These are phyloP conservation scores for Malbranchea zuffiana DNA, from an alignment of 2,329 filamentous ascomycete genomes.

Conservation along the genomic window DNA sequence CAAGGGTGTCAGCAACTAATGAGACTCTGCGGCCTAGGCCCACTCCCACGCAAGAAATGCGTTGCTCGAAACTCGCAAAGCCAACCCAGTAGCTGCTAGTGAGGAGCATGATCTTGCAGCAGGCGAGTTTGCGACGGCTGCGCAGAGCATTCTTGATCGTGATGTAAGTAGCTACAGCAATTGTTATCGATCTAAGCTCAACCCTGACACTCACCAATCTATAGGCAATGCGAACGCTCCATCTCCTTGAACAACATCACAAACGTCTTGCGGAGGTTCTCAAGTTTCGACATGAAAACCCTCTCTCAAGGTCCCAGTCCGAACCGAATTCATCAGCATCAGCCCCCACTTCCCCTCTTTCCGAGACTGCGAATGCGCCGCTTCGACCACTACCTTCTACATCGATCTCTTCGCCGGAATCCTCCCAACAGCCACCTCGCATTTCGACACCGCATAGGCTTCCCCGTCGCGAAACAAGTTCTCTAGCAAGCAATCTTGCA, in stretches of 20 bases:
- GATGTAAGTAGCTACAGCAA: conserved; percentile 34
- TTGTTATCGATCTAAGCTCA: not conserved
- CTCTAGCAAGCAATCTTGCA: conserved; percentile 79
- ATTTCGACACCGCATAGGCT: conserved; percentile 33
- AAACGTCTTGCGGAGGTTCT: conserved; percentile 71
- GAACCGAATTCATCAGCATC: conserved; percentile 9
- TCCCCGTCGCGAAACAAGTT: conserved; percentile 58
- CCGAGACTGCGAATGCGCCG: conserved; percentile 14
- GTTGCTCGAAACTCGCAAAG: conserved; percentile 55
- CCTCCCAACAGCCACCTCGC: conserved; percentile 29
- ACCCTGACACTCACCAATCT: conserved; percentile 29
- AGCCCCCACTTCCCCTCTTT: conserved; percentile 14
- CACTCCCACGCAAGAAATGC: conserved; percentile 84
- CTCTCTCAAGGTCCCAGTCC: conserved; percentile 19
- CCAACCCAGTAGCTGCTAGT: conserved; percentile 67
- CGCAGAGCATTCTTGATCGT: conserved; percentile 55
- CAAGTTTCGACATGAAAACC: conserved; percentile 52
- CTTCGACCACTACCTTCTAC: conserved; percentile 11
- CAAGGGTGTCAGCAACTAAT: not conserved
- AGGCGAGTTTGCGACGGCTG: conserved; percentile 74
- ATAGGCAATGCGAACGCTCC: conserved; percentile 72
- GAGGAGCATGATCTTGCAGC: conserved; percentile 82
- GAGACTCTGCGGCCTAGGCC: conserved; percentile 44
- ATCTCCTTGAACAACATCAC: conserved; percentile 80
- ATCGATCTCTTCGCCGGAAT: conserved; percentile 23